These are phyloP conservation scores for Cadophora sp. DNA, from an alignment of 2,329 filamentous ascomycete genomes.

Conservation along the genomic window DNA sequence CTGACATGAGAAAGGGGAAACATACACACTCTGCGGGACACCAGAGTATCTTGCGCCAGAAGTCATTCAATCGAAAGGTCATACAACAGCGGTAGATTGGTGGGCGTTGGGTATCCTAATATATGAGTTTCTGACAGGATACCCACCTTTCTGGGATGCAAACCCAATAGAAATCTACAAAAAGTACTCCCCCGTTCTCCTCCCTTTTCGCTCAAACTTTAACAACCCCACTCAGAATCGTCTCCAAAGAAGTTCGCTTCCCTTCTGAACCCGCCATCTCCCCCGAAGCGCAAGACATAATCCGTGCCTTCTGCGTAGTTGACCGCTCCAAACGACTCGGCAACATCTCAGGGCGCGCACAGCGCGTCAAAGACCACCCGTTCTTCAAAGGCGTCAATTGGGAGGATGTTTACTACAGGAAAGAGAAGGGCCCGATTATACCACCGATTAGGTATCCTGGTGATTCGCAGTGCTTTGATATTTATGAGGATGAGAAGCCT, in stretches of 20 bases:
- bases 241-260: conserved; percentile 78
- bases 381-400: conserved; percentile 79
- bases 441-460: conserved; percentile 76
- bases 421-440: conserved; percentile 72
- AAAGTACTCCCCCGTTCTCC: conserved; percentile 53
- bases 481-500: conserved; percentile 79
- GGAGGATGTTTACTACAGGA: conserved; percentile 72
- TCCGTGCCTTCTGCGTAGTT: conserved; percentile 77
- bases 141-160: conserved; percentile 86
- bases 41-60: conserved; percentile 86
- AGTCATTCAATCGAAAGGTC: conserved; percentile 83
- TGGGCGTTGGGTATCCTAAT: conserved; percentile 86
- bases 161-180: conserved; percentile 90
- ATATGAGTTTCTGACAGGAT: conserved; percentile 85
- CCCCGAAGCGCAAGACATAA: conserved; percentile 74
- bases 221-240: conserved; percentile 62
- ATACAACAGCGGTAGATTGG: conserved; percentile 81
- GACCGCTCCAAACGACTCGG: conserved; percentile 80
- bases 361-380: conserved; percentile 74
- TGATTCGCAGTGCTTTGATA: conserved; percentile 82
- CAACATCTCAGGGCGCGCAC: conserved; percentile 77
- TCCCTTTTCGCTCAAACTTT: not conserved
- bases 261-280: conserved; percentile 70
- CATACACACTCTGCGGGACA: conserved; percentile 83
- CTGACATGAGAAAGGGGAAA: conserved; percentile 59